Evolutionary conservation across 1,284 basidiomycete genomes (phyloP).

Genomic region (Fistulinella staudtii): DNA sequence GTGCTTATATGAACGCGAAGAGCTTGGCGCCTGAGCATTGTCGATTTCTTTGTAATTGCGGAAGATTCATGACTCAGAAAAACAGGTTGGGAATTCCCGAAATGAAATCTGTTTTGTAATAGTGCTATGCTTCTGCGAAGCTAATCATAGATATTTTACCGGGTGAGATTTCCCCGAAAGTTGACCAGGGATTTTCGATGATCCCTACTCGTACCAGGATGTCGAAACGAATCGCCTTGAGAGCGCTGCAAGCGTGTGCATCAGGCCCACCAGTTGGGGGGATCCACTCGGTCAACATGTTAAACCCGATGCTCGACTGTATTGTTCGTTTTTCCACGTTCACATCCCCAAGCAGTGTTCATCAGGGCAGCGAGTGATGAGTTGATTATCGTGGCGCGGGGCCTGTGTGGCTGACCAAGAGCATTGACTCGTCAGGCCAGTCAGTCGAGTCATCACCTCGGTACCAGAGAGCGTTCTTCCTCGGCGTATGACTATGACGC

Average conservation of each 20-base stretch:
- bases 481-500: no score
- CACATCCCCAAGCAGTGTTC: not conserved
- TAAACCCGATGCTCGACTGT: not conserved
- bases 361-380: not conserved
- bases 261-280: not conserved
- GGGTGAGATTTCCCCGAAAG: not conserved
- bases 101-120: no score
- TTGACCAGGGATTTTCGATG: conserved; percentile 5
- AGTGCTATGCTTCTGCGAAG: no score
- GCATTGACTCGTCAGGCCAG: not conserved
- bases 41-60: conserved; percentile 7
- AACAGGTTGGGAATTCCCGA: conserved; percentile 21
- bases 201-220: conserved; percentile 10
- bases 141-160: conserved; percentile 11
- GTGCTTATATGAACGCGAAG: no score
- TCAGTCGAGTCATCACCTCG: conserved; percentile 16
- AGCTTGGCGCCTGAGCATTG: not conserved
- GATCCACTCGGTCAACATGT: not conserved
- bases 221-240: conserved; percentile 5
- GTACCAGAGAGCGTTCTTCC: not conserved
- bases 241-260: not conserved
- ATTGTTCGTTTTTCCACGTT: not conserved
- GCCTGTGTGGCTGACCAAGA: conserved; percentile 1
- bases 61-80: not conserved
- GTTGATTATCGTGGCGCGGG: not conserved